Conservation (phyloP, 2,329 filamentous ascomycete genomes). For the Amesomyces nigricolor region DNA sequence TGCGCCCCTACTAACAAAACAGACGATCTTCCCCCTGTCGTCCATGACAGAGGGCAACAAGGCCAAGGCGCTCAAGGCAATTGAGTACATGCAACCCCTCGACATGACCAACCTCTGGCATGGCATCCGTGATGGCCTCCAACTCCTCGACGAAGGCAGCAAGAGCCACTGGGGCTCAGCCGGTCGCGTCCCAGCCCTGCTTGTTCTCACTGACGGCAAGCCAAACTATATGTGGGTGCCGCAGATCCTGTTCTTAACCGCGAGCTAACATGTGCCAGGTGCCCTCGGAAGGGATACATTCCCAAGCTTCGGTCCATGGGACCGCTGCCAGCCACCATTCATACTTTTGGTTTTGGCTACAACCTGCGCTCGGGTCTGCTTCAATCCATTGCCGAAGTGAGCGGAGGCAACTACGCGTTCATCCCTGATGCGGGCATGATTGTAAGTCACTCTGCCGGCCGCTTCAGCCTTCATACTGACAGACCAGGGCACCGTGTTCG, state of each 20-base stretch:
- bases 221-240: constrained; percentile 46
- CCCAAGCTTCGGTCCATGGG: constrained; percentile 44
- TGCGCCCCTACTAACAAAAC: background rate
- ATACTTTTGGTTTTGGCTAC: constrained; percentile 53
- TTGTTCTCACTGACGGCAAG: constrained; percentile 50
- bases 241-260: background rate
- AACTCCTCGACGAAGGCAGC: constrained; percentile 36
- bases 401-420: constrained; percentile 54
- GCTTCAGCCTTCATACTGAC: background rate
- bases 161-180: constrained; percentile 24
- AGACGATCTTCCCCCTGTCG: constrained; percentile 41
- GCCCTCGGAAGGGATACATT: constrained; percentile 48
- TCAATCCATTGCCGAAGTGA: constrained; percentile 54
- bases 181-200: constrained; percentile 43
- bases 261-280: constrained; percentile 29
- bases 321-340: constrained; percentile 40
- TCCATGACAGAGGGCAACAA: constrained; percentile 46
- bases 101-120: constrained; percentile 53
- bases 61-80: constrained; percentile 34
- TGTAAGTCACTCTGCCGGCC: constrained; percentile 26
- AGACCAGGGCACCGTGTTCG: constrained; percentile 50
- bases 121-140: constrained; percentile 47
- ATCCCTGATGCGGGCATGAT: constrained; percentile 60
- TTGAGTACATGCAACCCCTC: constrained; percentile 37
- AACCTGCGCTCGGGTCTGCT: constrained; percentile 46